These are phyloP conservation scores for Diaporthe citrichinensis DNA, from an alignment of 2,329 filamentous ascomycete genomes.

Conservation along the genomic window DNA sequence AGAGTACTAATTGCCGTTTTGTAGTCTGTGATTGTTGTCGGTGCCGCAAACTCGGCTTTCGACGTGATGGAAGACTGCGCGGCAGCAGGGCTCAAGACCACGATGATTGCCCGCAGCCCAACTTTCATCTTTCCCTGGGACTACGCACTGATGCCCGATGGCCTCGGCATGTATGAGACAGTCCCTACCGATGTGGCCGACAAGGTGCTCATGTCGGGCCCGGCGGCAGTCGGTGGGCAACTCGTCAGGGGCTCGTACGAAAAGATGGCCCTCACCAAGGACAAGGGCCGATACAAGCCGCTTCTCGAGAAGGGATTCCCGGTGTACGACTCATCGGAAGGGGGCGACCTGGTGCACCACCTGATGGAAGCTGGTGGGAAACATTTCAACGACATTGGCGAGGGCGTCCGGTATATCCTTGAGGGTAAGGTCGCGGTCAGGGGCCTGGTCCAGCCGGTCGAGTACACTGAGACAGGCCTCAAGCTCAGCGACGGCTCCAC, in stretches of 20 bases:
- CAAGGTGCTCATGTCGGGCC: slow-evolving; percentile 41
- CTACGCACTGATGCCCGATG: slow-evolving; percentile 47
- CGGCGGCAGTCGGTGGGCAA: slow-evolving; percentile 45
- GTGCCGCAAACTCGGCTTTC: slow-evolving; percentile 59
- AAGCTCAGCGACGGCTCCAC: slow-evolving; percentile 52
- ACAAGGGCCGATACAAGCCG: slow-evolving; percentile 53
- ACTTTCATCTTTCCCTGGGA: slow-evolving; percentile 53
- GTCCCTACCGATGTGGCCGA: slow-evolving; percentile 46
- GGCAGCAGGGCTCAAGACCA: slow-evolving; percentile 49
- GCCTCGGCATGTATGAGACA: slow-evolving; percentile 51
- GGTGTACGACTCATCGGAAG: slow-evolving; percentile 50
- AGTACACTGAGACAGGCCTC: slow-evolving; percentile 51
- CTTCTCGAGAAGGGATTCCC: slow-evolving; percentile 54
- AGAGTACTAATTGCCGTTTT: background rate
- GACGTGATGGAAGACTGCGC: slow-evolving; percentile 55
- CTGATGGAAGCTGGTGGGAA: slow-evolving; percentile 56
- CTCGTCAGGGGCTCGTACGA: slow-evolving; percentile 45
- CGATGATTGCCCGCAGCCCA: slow-evolving; percentile 53
- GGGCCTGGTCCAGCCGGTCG: slow-evolving; percentile 49
- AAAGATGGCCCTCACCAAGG: slow-evolving; percentile 44
- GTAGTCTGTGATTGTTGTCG: slow-evolving; percentile 51
- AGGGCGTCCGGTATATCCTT: slow-evolving; percentile 49
- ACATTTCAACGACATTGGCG: slow-evolving; percentile 57
- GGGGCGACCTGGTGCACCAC: slow-evolving; percentile 48
- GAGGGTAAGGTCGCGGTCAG: slow-evolving; percentile 51